Conservation (phyloP, 139 green algal species). For the Pycnococcus provasolii region DNA sequence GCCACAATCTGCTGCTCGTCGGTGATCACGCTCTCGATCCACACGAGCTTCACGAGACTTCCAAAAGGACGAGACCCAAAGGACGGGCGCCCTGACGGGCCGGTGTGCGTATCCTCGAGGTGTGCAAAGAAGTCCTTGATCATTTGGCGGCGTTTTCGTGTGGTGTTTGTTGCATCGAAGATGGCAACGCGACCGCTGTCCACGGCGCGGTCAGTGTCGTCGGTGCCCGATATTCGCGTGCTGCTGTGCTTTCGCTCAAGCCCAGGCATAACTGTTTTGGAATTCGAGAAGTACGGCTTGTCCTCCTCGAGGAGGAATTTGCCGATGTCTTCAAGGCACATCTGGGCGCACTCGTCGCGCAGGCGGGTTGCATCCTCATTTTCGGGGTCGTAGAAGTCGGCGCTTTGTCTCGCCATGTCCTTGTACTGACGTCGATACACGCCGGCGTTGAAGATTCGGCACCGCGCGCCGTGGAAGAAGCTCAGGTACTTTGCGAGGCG, state of each 20-base stretch:
- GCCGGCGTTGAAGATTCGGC: conserved; percentile 28
- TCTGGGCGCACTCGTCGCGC: conserved; percentile 3
- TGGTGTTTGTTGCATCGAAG: conserved; percentile 32
- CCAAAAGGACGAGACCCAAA: too few relatives aligned
- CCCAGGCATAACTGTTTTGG: too few relatives aligned
- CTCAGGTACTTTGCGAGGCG: conserved; percentile 25
- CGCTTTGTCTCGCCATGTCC: neutral
- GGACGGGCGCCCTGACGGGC: too few relatives aligned
- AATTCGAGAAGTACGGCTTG: neutral
- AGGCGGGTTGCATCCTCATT: neutral
- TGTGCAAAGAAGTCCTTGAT: conserved; percentile 10
- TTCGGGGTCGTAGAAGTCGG: neutral
- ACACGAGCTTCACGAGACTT: conserved; percentile 26
- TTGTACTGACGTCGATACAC: conserved; percentile 13
- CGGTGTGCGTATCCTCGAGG: too few relatives aligned
- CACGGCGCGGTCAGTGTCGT: neutral
- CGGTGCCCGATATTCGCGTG: too few relatives aligned
- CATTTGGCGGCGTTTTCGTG: conserved; percentile 14
- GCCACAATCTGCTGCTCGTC: conserved; percentile 14
- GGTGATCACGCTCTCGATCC: conserved; percentile 26
- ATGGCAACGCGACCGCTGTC: conserved; percentile 22
- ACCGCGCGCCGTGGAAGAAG: conserved; percentile 32
- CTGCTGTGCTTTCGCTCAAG: too few relatives aligned
- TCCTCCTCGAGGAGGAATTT: conserved; percentile 27
- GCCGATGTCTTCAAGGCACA: conserved; percentile 21